These are phyloP conservation scores for Neofusicoccum kwambonambiense DNA, from an alignment of 2,329 filamentous ascomycete genomes.

Conservation along the genomic window DNA sequence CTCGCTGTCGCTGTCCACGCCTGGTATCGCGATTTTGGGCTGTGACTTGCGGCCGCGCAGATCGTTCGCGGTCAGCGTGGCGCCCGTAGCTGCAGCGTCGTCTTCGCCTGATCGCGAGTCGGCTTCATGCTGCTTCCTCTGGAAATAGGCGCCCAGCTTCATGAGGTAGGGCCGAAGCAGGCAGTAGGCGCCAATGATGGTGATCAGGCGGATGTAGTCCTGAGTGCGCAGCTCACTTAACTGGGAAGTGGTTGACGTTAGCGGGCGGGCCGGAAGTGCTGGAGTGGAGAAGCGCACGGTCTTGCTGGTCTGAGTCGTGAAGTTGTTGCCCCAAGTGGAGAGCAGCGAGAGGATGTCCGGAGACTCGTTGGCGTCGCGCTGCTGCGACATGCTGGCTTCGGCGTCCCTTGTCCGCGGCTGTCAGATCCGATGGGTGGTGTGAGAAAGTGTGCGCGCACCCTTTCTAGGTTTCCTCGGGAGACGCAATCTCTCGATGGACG, in stretches of 20 bases:
- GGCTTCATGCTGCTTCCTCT: conserved; percentile 63
- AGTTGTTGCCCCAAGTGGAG: conserved; percentile 35
- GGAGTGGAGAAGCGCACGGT: conserved; percentile 11
- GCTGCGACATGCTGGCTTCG: neutral
- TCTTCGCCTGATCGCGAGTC: conserved; percentile 33
- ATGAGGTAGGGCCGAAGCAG: conserved; percentile 71
- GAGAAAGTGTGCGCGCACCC: neutral
- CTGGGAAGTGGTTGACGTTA: conserved; percentile 26
- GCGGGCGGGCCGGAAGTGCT: neutral
- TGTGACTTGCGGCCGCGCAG: conserved; percentile 36
- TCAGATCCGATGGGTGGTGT: neutral
- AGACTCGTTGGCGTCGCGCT: neutral
- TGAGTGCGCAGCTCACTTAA: conserved; percentile 44
- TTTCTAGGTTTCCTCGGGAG: neutral
- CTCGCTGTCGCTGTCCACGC: conserved; percentile 52
- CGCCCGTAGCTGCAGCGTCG: conserved; percentile 41
- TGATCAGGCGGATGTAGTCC: conserved; percentile 65
- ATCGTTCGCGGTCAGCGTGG: conserved; percentile 33
- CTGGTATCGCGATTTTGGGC: conserved; percentile 53
- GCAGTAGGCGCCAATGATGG: conserved; percentile 70
- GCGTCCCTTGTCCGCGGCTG: neutral
- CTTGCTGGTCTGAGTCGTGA: conserved; percentile 26
- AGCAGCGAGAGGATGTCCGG: conserved; percentile 24
- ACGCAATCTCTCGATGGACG: neutral
- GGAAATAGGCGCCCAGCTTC: conserved; percentile 62